Conservation (phyloP, 2,329 filamentous ascomycete genomes). For the Alternaria gansuensis region DNA sequence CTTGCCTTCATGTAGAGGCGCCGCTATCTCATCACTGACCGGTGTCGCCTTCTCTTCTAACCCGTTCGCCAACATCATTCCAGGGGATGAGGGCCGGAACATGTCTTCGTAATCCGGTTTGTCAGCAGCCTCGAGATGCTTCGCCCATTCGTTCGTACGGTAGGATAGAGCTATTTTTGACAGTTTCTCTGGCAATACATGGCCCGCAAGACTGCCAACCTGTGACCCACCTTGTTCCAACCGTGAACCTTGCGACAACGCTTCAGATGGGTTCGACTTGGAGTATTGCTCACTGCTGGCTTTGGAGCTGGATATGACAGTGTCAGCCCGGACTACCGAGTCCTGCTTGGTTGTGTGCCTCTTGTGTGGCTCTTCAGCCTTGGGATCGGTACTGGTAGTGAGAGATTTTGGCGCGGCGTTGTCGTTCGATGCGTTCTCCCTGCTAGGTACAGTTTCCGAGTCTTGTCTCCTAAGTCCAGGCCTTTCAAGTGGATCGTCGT, state of each 20-base stretch:
- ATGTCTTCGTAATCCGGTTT: conserved; percentile 71
- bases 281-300: conserved; percentile 36
- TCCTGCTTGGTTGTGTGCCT: conserved; percentile 24
- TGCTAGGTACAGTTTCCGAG: neutral
- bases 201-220: conserved; percentile 54
- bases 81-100: conserved; percentile 58
- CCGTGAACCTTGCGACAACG: conserved; percentile 34
- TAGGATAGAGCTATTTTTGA: conserved; percentile 83
- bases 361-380: conserved; percentile 19
- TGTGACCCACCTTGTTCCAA: conserved; percentile 52
- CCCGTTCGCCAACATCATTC: conserved; percentile 49
- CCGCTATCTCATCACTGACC: conserved; percentile 40
- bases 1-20: conserved; percentile 30
- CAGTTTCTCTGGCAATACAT: conserved; percentile 72
- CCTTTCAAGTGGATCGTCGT: conserved; percentile 5
- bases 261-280: conserved; percentile 55
- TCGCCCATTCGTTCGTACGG: conserved; percentile 95
- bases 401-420: conserved; percentile 22
- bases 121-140: conserved; percentile 83
- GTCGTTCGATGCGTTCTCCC: neutral
- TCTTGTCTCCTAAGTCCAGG: conserved; percentile 1
- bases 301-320: conserved; percentile 27
- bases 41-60: conserved; percentile 66
- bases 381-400: conserved; percentile 48
- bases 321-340: conserved; percentile 34